Percentiles rank a stretch among this genome's conserved stretches.
These are phyloP conservation scores for Quercus agrifolia DNA, from an alignment of 306 rosid species.

Conservation along the genomic window DNA sequence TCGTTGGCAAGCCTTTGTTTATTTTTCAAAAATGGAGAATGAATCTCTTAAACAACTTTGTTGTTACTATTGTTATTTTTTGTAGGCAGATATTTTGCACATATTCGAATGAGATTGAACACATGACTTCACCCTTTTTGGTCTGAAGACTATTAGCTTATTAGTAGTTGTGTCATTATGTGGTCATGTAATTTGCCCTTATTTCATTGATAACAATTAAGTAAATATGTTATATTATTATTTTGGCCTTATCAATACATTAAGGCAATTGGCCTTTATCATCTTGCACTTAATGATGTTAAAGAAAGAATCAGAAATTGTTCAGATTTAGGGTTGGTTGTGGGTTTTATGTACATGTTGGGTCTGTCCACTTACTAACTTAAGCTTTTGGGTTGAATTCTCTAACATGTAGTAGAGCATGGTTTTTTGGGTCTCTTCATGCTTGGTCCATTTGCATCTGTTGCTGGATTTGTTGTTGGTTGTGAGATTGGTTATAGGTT, in stretches of 20 bases:
- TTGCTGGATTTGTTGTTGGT: background rate
- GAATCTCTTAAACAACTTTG: background rate
- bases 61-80: background rate
- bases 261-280: background rate
- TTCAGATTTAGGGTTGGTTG: background rate
- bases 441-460: background rate
- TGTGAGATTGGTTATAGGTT: background rate
- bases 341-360: background rate
- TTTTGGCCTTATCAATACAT: conserved; percentile 4
- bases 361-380: background rate
- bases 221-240: conserved; percentile 17
- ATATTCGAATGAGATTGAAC: background rate
- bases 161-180: background rate
- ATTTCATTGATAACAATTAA: background rate
- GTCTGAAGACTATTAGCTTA: background rate
- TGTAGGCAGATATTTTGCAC: background rate
- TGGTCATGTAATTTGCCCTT: background rate
- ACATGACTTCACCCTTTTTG: background rate
- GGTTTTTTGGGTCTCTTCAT: background rate
- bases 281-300: background rate
- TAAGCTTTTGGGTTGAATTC: background rate
- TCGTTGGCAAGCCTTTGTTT: background rate
- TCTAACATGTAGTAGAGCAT: background rate
- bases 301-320: background rate
- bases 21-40: background rate